Base-by-base conservation (phyloP, 805 yeast genomes). In the Teunomyces atbi region DNA sequence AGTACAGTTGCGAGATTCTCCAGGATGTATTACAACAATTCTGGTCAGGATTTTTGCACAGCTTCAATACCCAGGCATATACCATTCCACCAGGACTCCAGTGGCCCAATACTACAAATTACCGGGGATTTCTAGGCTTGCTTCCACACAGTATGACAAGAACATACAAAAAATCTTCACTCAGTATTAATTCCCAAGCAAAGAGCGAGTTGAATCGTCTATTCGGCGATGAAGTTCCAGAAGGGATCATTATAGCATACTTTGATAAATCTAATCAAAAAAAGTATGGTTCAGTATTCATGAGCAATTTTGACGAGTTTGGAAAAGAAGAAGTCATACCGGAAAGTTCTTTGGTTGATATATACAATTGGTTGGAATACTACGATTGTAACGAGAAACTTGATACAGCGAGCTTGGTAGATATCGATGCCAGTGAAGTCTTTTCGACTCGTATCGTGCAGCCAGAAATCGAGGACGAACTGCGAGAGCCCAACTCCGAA, bases 101-200 rank as follows among this genome's bases (percentile, higher is more conserved):
- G 13, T 72, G 77, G 77, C 66, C 69, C 26, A 66, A 68, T 41
- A 44, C 53, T 40, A 46, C 69, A 33, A 71, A 70, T 50, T 61
- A 62, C 47, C 54, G 52, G 32, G 77, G 77, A 4, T 62, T 69
- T 33, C 53, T 71, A 23, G 73, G 71, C 2, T 52, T 67, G 37
- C 45, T 68, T 6, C 60, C 61, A 3, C 27, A 29, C 4, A 36
- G 21, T 3, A 21, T 38, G 3, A 42, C 44, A 5, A 46, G 48
- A n/a, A 46, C 55, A 18, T 62, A 53, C 48, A 68, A 66, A 41
- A 61, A 55, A 37, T 68, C 74, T 8, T 59, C 68, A 1, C 39
- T 65, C 4, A 51, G 50, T 3, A 28, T 69, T 11, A 50, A 45
- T 20, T 50, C 45, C 5, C 29, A 50, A 4, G 32, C 48, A 1